A percentile compares a stretch with the other conserved stretches of the same genome.
Evolutionary conservation across 768 basidiomycete species (phyloP).

Genomic region (Amanita thiersii): DNA sequence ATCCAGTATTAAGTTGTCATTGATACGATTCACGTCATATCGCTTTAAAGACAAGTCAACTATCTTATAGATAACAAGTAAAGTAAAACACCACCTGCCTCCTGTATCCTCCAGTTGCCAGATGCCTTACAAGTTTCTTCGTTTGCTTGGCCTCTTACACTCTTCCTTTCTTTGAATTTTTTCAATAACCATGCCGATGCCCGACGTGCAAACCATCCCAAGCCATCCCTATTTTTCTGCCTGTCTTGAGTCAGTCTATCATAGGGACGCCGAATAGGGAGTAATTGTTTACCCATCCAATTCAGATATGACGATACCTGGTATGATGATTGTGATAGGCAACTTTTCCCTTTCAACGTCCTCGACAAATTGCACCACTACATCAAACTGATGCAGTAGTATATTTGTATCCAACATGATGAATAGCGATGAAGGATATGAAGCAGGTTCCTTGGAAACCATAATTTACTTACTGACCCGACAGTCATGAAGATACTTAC

Average conservation of each 20-base stretch:
- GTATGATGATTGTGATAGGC: conserved; percentile 60
- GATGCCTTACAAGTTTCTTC: conserved; percentile 56
- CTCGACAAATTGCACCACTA: conserved; percentile 54
- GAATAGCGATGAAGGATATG: conserved; percentile 32
- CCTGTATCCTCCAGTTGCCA: conserved; percentile 50
- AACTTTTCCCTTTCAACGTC: conserved; percentile 43
- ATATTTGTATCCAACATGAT: conserved; percentile 78
- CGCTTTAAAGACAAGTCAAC: no score
- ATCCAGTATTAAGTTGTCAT: conserved; percentile 70
- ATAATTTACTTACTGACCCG: not conserved
- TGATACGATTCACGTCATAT: conserved; percentile 32
- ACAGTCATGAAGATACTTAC: conserved; percentile 27
- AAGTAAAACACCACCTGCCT: conserved; percentile 25
- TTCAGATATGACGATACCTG: conserved; percentile 69
- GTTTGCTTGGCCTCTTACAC: conserved; percentile 53
- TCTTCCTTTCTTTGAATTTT: conserved; percentile 47
- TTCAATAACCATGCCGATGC: conserved; percentile 63
- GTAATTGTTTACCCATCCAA: conserved; percentile 51
- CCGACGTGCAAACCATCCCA: conserved; percentile 60
- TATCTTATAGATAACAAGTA: not conserved
- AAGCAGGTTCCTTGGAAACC: conserved; percentile 25
- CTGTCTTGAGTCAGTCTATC: conserved; percentile 16
- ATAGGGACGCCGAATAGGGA: not conserved
- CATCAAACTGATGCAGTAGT: conserved; percentile 57
- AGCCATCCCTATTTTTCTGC: conserved; percentile 36